These are phyloP conservation scores for Zopfochytrium polystomum DNA, from an alignment of 371 early-diverging fungal genomes.

Conservation along the genomic window DNA sequence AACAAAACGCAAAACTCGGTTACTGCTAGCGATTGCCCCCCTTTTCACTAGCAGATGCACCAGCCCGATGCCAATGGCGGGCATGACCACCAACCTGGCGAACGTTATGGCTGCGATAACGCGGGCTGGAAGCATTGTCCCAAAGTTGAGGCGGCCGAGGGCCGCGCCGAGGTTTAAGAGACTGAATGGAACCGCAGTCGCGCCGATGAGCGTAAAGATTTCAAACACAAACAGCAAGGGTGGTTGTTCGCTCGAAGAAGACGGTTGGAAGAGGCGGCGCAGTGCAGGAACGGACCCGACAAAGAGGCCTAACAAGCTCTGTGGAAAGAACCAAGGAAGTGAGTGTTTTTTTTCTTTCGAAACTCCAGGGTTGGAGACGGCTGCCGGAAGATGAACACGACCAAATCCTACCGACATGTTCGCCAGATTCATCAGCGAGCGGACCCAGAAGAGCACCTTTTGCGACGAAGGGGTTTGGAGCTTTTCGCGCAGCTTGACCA, in stretches of 20 bases:
- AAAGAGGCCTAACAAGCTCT: slow-evolving; percentile 39
- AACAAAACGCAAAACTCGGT: slow-evolving; percentile 54
- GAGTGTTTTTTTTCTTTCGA: slow-evolving; percentile 17
- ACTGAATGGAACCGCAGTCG: slow-evolving; percentile 50
- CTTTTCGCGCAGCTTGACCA: too few relatives aligned
- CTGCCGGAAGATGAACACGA: too few relatives aligned
- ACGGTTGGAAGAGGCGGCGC: slow-evolving; percentile 39
- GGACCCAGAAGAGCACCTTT: slow-evolving; percentile 14
- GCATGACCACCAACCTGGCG: slow-evolving; percentile 45
- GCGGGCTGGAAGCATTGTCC: slow-evolving; percentile 22
- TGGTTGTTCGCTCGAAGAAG: slow-evolving; percentile 26
- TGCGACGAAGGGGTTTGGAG: too few relatives aligned
- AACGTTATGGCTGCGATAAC: slow-evolving; percentile 40
- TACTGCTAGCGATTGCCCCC: slow-evolving; percentile 28
- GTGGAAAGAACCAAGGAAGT: not conserved
- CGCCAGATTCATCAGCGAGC: slow-evolving; percentile 19
- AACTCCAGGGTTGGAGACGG: not conserved
- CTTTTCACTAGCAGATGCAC: slow-evolving; percentile 26
- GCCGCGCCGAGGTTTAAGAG: slow-evolving; percentile 55
- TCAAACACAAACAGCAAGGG: slow-evolving; percentile 50
- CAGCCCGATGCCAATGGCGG: slow-evolving; percentile 42
- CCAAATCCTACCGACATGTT: slow-evolving; percentile 18
- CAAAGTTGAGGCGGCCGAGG: slow-evolving; percentile 34
- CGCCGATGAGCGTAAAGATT: slow-evolving; percentile 45
- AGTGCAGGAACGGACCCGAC: slow-evolving; percentile 38